Evolutionary conservation across 2,329 filamentous ascomycete species (phyloP), one percentile per base, ranked within the genome.

Genomic region (Torrubiella hemipterigena): DNA sequence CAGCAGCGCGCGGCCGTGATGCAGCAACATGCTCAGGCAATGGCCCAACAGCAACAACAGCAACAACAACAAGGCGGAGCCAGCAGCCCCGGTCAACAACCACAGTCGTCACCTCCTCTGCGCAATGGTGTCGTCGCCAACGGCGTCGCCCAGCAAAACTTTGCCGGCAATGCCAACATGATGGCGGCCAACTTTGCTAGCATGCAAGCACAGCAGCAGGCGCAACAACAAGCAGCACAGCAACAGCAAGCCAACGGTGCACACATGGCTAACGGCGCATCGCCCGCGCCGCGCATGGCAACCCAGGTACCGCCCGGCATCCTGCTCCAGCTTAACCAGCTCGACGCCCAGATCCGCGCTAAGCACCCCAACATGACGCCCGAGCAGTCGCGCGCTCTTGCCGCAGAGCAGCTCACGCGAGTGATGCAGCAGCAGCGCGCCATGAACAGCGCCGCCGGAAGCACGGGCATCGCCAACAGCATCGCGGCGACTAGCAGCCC

Each of bases 1-100:
- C 72, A 77, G 43, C 74, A 78, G 44, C 63, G 71, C 11, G 63
- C 58, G 23, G 61, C 59, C 10, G 59, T 67, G 4, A 62, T 68
- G 37, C 55, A 63, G 44, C 65, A 67, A 33, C 59, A 63, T 24
- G 48, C 49, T 12, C 52, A 59, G 25, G 52, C 49, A n/a, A 52
- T 50, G n/a, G 53, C 50, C 22, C 44, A 46, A 23, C 48, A 40
- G 11, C 48, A 43, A 15, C 51, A 50, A 14, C 50, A 44, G 17
- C 49, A 41, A 15, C 45, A 45, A 20, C 48, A 51, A 27, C 48
- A 46, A 33, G 41, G 30, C 44, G 49, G 36, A 31, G 47, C 37
- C 38, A 56, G 46, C 38, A 55, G 43, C 16, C 54, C 52, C 19
- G 47, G 42, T 16, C 51, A 49, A 20, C 44, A 53, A 22, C 52